Base-by-base conservation (phyloP, 352 stramenopile species). In the Globisporangium paddicum region DNA sequence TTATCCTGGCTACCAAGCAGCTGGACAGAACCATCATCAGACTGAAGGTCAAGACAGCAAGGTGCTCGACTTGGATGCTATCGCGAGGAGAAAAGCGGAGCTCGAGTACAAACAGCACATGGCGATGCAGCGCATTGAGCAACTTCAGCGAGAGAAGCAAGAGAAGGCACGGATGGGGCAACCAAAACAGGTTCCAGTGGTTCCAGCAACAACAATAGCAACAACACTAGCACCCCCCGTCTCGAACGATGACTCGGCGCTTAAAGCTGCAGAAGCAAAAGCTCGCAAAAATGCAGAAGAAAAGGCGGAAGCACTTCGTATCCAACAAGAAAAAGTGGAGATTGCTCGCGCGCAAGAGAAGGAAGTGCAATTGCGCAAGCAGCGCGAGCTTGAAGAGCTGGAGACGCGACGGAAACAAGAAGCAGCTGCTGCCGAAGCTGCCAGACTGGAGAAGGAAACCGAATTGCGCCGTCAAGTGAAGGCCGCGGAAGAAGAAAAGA, bases 21-120 rank as follows among this genome's bases (percentile, higher is more conserved):
- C 30, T 32, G 48, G 30, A 28, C 42, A 42, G 5, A 34, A 34
- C 6, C n/a, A 57, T 62, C 64, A 30, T 19, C 26, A 21, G 40
- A 68, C 57, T 52, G 78, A 51, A 32, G 16, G 18, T 14, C 37
- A 21, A 44, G 44, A 40, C 42, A 21, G 8, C 38, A 68, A 72
- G 61, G 46, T 46, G 1, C 62, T 76, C 34, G 73, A 91, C 28
- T 61, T 94, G 13, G 69, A 84, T 34, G 40, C 72, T 23, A 93
- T 93, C 47, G 73, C 79, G 11, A 66, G 69, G 32, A 76, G 59
- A 28, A 77, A 89, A 51, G 69, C 68, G 5, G 68, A 89, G 55
- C 62, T 92, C 37, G 73, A 91, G 52, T 67, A 68, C 25, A 76
- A 84, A 21, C 82, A 88, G 42, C 63, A 80, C 42, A 63, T 66